Conservation (phyloP, 2,329 filamentous ascomycete genomes). For the Teratosphaeria viscida region DNA sequence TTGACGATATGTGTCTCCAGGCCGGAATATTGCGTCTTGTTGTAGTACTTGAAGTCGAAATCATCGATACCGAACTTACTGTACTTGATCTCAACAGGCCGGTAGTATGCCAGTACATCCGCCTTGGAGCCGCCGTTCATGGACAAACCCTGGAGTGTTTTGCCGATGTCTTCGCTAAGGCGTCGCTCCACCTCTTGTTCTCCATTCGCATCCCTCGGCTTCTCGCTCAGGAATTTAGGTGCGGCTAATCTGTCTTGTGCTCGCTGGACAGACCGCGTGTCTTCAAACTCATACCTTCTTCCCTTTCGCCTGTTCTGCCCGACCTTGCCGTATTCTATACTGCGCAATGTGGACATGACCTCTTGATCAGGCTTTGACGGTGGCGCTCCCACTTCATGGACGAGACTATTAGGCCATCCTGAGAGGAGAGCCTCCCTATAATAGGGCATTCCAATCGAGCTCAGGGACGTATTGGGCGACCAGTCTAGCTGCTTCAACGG, state of each 20-base stretch:
- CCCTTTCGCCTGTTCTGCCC: constrained; percentile 47
- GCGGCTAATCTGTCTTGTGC: constrained; percentile 55
- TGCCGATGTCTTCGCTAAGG: constrained; percentile 48
- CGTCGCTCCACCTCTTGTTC: constrained; percentile 31
- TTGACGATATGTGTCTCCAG: constrained; percentile 95
- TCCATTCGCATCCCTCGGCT: constrained; percentile 50
- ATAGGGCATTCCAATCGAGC: constrained; percentile 79
- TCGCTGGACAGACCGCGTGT: constrained; percentile 41
- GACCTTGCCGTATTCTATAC: constrained; percentile 55
- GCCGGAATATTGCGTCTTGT: constrained; percentile 82
- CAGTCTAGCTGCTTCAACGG: constrained; percentile 32
- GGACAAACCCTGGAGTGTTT: constrained; percentile 56
- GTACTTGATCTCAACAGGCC: constrained; percentile 95
- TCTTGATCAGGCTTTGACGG: constrained; percentile 63
- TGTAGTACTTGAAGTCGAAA: constrained; percentile 97
- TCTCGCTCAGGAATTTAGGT: constrained; percentile 92
- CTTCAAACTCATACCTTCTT: constrained; percentile 65
- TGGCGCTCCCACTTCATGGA: constrained; percentile 78
- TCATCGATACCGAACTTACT: constrained; percentile 99
- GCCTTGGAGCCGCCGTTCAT: constrained; percentile 62
- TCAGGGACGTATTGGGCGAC: constrained; percentile 62
- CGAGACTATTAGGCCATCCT: constrained; percentile 73
- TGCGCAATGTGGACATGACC: constrained; percentile 57
- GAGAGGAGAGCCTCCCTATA: constrained; percentile 83
- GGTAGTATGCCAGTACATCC: constrained; percentile 80